phyloP scores from a whole-genome alignment of 768 basidiomycete species.

The Mycena polygramma region DNA sequence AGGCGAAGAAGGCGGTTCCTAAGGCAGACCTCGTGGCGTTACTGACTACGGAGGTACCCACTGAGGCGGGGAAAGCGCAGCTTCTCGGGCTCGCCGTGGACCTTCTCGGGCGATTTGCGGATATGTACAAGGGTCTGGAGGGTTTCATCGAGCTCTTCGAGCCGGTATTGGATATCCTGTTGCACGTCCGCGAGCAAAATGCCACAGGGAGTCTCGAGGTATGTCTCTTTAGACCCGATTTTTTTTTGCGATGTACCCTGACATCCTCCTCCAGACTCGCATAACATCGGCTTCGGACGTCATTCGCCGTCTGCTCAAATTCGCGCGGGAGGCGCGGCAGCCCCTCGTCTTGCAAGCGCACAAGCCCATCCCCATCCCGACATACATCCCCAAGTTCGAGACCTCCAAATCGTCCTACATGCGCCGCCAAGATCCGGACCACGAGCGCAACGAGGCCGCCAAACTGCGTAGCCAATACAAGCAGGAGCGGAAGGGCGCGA shows the following conservation, averaged over 20 bases:
- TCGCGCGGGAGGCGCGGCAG: slow-evolving; percentile 76
- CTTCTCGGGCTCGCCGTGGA: slow-evolving; percentile 72
- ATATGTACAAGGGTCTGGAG: slow-evolving; percentile 81
- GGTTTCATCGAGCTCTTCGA: slow-evolving; percentile 89
- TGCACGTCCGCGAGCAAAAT: slow-evolving; percentile 58
- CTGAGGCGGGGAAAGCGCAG: slow-evolving; percentile 80
- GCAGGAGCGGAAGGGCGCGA: slow-evolving; percentile 97
- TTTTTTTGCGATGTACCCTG: slow-evolving; percentile 13
- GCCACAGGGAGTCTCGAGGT: slow-evolving; percentile 73
- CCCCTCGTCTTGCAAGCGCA: slow-evolving; percentile 92
- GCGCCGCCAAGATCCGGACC: slow-evolving; percentile 90
- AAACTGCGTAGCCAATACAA: slow-evolving; percentile 93
- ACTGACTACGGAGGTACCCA: slow-evolving; percentile 49
- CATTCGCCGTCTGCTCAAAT: slow-evolving; percentile 75
- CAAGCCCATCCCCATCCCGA: slow-evolving; percentile 95
- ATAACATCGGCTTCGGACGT: slow-evolving; percentile 61
- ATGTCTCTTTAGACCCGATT: slow-evolving; percentile 31
- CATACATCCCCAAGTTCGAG: slow-evolving; percentile 96
- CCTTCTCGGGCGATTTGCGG: slow-evolving; percentile 76
- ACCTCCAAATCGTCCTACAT: slow-evolving; percentile 78
- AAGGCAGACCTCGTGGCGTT: slow-evolving; percentile 65
- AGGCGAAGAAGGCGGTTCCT: slow-evolving; percentile 52
- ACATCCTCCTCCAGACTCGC: slow-evolving; percentile 57
- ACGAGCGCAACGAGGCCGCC: slow-evolving; percentile 86
- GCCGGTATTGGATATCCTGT: slow-evolving; percentile 74